A percentile compares a stretch with the other conserved stretches of the same genome.
Conservation (phyloP, 805 yeast species). For the Suhomyces pyralidae region DNA sequence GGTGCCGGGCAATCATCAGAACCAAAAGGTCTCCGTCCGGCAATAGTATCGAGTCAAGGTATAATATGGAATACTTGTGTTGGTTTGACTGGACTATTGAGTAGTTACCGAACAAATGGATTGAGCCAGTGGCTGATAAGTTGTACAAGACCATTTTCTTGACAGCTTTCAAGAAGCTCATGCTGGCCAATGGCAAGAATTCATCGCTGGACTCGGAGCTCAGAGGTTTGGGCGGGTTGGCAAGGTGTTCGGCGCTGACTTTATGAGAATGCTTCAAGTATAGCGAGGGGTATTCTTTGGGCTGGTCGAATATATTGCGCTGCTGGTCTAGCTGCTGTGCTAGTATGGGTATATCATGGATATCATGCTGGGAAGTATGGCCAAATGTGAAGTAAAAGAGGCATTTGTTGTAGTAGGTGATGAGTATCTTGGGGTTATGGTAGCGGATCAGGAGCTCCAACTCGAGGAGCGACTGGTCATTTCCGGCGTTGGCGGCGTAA, state of each 20-base stretch:
- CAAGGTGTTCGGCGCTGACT: slow-evolving; percentile 22
- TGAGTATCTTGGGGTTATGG: slow-evolving; percentile 34
- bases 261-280: slow-evolving; percentile 19
- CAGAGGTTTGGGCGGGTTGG: slow-evolving; percentile 27
- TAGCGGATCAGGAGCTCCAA: slow-evolving; percentile 36
- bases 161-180: slow-evolving; percentile 38
- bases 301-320: slow-evolving; percentile 11
- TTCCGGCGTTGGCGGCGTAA: slow-evolving; percentile 24
- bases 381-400: slow-evolving; percentile 35
- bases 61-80: slow-evolving; percentile 18
- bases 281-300: slow-evolving; percentile 23
- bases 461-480: slow-evolving; percentile 40
- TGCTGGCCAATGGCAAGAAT: slow-evolving; percentile 30
- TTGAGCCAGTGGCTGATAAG: slow-evolving; percentile 22
- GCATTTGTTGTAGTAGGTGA: slow-evolving; percentile 41
- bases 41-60: slow-evolving; percentile 37
- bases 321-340: slow-evolving; percentile 1
- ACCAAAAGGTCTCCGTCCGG: slow-evolving; percentile 39
- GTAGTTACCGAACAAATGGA: slow-evolving; percentile 39
- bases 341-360: slow-evolving; percentile 1
- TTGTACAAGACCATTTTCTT: slow-evolving; percentile 37
- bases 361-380: slow-evolving; percentile 12
- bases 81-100: slow-evolving; percentile 16
- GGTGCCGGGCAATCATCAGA: slow-evolving; percentile 24
- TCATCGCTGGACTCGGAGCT: slow-evolving; percentile 17